Evolutionary conservation across 352 stramenopile species (phyloP).

Genomic region (Pythium monospermum): DNA sequence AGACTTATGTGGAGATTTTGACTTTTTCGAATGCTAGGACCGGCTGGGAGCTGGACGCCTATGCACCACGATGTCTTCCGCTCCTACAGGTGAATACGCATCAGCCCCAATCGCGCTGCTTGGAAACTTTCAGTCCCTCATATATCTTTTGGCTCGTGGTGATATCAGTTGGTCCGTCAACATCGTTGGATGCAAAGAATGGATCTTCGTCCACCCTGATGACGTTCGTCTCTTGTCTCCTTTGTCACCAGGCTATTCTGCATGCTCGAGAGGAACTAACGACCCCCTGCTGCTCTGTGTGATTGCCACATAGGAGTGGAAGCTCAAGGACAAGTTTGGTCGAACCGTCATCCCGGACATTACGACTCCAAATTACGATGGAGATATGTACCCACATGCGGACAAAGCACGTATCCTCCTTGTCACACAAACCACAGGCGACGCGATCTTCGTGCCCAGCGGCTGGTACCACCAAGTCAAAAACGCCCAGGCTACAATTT

Average conservation of each 20-base stretch:
- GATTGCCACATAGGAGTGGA: slow-evolving; percentile 36
- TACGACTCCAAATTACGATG: slow-evolving; percentile 36
- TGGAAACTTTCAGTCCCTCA: too few relatives aligned
- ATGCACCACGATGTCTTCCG: slow-evolving; percentile 96
- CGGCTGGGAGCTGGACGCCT: slow-evolving; percentile 82
- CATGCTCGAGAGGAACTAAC: too few relatives aligned
- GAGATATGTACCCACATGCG: slow-evolving; percentile 47
- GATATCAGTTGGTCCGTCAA: slow-evolving; percentile 98
- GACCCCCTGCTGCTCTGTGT: too few relatives aligned
- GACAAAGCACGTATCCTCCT: slow-evolving; percentile 37
- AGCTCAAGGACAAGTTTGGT: slow-evolving; percentile 71
- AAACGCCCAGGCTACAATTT: slow-evolving; percentile 92
- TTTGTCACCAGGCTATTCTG: too few relatives aligned
- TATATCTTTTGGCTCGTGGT: too few relatives aligned
- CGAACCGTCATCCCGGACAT: slow-evolving; percentile 52
- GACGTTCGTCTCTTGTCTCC: slow-evolving; percentile 36
- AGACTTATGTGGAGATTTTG: too few relatives aligned
- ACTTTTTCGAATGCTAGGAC: slow-evolving; percentile 46
- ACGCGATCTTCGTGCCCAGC: slow-evolving; percentile 95
- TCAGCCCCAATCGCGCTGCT: neutral
- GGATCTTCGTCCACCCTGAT: slow-evolving; percentile 84
- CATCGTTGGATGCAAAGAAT: slow-evolving; percentile 92
- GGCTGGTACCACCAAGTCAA: slow-evolving; percentile 95
- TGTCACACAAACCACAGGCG: slow-evolving; percentile 56
- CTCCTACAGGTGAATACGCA: slow-evolving; percentile 83